A percentile compares a stretch with the other conserved stretches of the same genome.
phyloP scores from a whole-genome alignment of 176 grass and related monocot species.

The Musa acuminata region DNA sequence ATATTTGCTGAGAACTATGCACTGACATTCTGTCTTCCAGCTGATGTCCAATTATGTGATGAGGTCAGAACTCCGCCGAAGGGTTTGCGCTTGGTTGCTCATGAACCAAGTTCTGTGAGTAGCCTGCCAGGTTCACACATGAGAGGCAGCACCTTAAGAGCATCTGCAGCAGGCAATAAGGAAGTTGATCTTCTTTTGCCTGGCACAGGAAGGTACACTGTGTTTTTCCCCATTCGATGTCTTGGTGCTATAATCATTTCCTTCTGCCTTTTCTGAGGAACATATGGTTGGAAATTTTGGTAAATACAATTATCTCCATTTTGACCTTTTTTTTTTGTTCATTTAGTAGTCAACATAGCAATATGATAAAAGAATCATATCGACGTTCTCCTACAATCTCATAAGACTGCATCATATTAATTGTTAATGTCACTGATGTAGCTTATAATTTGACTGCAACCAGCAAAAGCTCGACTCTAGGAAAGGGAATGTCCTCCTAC shows the following conservation, averaged over 20 bases:
- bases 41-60: constrained; percentile 25
- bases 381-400: too few species aligned
- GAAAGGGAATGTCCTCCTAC: too few species aligned
- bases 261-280: background rate
- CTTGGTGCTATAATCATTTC: background rate
- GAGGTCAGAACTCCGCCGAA: constrained; percentile 51
- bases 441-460: too few species aligned
- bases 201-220: constrained; percentile 59
- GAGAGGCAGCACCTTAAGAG: constrained; percentile 94
- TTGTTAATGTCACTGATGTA: too few species aligned
- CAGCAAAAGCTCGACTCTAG: too few species aligned
- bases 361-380: too few species aligned
- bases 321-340: too few species aligned
- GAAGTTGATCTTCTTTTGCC: constrained; percentile 95
- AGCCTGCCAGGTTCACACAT: constrained; percentile 81
- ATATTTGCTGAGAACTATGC: background rate
- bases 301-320: background rate
- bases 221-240: constrained; percentile 3
- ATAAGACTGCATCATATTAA: too few species aligned
- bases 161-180: constrained; percentile 80
- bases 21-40: constrained; percentile 27
- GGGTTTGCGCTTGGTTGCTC: constrained; percentile 71
- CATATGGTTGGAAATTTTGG: background rate
- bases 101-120: constrained; percentile 69
- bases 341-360: too few species aligned